Base-by-base conservation (phyloP, 371 early-diverging fungal species). In the Zopfochytrium polystomum region DNA sequence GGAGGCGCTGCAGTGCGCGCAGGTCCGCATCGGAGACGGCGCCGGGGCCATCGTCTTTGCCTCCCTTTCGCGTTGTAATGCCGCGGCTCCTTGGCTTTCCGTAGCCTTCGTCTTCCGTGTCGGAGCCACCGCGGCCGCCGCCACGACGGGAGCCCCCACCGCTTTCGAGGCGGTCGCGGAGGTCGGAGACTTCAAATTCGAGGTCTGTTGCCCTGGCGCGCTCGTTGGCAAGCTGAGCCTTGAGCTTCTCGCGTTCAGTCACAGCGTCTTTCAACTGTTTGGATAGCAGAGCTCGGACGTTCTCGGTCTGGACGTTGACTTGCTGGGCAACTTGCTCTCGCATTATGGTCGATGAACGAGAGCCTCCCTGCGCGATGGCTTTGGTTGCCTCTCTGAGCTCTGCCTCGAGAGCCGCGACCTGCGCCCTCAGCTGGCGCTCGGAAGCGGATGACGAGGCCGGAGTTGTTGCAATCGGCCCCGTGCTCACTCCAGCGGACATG, bases 191-290 rank as follows among this genome's bases (percentile, higher is more conserved):
- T 9, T 55, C 35, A 3, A 31, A 26, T 52, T 65, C 54, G n/a
- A 71, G 44, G 11, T 71, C 72, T 7, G 50, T 31, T 11, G 52
- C 47, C 3, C 48, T 63, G n/a, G 54, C 47, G 11, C 34, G n/a
- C 38, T 71, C 62, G 2, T 38, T 42, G 29, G 52, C 42, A 0
- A 64, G 34, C 55, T 68, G 48, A 7, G 50, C 29, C 50, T 59
- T 50, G 34, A 63, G 44, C 45, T 60, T 64, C 44, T 73, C 73
- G n/a, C 52, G 48, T 31, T 69, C 65, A 58, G 52, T n/a, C 6
- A 72, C 65, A 20, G 69, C 73, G 25, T 72, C 70, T 52, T 66
- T 68, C 26, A 67, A 35, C 52, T 72, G 72, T 2, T 5, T 29
- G 27, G 55, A 61, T n/a, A 70, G 45, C 22, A 52, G 52, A 13